phyloP scores from a whole-genome alignment of 768 basidiomycete genomes.

The Amanita rimosa region DNA sequence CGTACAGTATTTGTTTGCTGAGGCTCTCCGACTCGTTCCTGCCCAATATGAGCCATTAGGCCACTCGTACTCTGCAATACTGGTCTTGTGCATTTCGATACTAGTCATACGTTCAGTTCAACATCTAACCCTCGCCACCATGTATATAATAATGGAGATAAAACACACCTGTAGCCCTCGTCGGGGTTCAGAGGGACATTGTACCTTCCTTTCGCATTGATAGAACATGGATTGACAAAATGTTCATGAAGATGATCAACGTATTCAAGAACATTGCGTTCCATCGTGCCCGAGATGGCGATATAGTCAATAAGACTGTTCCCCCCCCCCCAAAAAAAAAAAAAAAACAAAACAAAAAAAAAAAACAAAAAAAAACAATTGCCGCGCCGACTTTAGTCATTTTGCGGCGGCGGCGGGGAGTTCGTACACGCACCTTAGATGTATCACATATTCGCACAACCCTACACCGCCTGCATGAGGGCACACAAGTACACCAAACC shows the following conservation, averaged over 20 bases:
- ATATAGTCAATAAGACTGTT: constrained; percentile 82
- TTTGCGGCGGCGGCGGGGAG: too few species aligned
- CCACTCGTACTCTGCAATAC: constrained; percentile 79
- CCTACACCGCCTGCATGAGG: constrained; percentile 95
- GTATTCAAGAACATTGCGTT: constrained; percentile 87
- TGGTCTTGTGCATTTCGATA: constrained; percentile 79
- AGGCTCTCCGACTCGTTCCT: constrained; percentile 12
- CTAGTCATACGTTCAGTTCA: constrained; percentile 24
- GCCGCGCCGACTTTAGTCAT: neutral
- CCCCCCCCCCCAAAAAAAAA: too few species aligned
- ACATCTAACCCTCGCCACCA: neutral
- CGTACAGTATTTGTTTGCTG: too few species aligned
- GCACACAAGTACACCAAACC: constrained; percentile 78
- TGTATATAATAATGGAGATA: too few species aligned
- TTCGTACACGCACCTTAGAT: constrained; percentile 36
- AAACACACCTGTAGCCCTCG: constrained; percentile 67
- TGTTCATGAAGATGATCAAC: constrained; percentile 92
- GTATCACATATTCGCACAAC: constrained; percentile 86
- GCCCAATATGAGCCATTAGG: constrained; percentile 81
- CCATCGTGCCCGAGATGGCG: constrained; percentile 82
- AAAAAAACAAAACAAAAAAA: too few species aligned
- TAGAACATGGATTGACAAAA: constrained; percentile 80
- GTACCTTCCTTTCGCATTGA: constrained; percentile 78
- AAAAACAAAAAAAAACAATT: too few species aligned
- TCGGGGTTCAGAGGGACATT: constrained; percentile 68